Base-by-base conservation (phyloP, 495 filamentous ascomycete species). In the Annulohypoxylon moriforme region DNA sequence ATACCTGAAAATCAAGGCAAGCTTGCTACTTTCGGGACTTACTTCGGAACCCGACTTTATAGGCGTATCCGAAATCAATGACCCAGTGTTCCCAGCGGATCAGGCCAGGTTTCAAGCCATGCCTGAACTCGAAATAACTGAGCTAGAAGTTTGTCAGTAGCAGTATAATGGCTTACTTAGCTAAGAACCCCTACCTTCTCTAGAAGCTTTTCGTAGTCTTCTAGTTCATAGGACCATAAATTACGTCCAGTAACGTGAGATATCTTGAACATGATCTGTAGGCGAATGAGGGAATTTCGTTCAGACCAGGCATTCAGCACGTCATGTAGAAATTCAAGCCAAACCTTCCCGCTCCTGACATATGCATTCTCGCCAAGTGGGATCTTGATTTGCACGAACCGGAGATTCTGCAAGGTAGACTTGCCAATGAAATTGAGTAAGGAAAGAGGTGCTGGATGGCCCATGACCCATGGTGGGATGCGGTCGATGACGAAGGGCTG, bases 391-490 rank as follows among this genome's bases (percentile, higher is more conserved):
- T 81, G 74, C 33, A 78, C 73, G n/a, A 75, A 68, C 13, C 70
- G 71, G 8, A 79, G 33, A 47, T 60, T 73, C 47, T 81, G 79
- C 1, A 81, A 60, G 14, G 79, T 80, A 1, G 22, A 27, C 24
- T 22, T 67, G 58, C 76, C 50, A 16, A 81, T 74, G 38, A 81
- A 77, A 24, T 68, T 9, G n/a, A 74, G 58, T 31, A 81, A 22
- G 16, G 60, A 59, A 18, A 81, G 68, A 42, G 78, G 79, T 10
- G 40, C 31, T 4, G 58, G 0, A 31, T 70, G 44, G 3, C 70
- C 77, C 63, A 77, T 79, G 7, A 79, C 56, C 77, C 77, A 81
- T 0, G 79, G 79, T 7, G 79, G 79, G 11, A 81, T 75, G n/a
- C 77, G 71, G 61, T 81, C 78, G 36, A 81, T 65, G 44, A 79